Evolutionary conservation across 257 asterid genomes (phyloP).

Genomic region (Penstemon eatonii): DNA sequence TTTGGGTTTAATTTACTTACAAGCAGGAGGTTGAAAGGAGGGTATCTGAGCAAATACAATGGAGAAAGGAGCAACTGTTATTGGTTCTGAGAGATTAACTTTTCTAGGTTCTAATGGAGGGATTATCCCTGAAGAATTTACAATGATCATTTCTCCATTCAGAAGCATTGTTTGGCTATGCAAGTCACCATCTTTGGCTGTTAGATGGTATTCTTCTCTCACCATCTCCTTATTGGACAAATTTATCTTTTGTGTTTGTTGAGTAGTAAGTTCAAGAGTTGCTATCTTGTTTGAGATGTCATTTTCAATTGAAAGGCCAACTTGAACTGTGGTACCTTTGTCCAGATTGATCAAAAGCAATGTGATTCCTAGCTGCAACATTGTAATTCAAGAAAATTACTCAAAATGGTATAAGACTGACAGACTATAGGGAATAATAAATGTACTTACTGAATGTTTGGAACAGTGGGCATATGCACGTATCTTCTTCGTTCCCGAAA

Average conservation of each 20-base stretch:
- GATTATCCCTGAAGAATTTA: constrained; percentile 54
- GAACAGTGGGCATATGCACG: constrained; percentile 87
- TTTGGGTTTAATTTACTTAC: constrained; percentile 31
- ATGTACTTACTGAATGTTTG: constrained; percentile 56
- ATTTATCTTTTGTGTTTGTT: constrained; percentile 10
- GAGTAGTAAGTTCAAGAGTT: constrained; percentile 24
- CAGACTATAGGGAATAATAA: neutral
- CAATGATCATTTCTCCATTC: constrained; percentile 54
- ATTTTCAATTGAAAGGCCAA: constrained; percentile 41
- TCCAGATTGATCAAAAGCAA: constrained; percentile 79
- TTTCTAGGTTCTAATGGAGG: constrained; percentile 58
- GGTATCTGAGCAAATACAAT: constrained; percentile 70
- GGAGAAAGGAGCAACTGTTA: constrained; percentile 66
- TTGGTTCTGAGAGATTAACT: constrained; percentile 43
- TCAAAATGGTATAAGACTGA: neutral
- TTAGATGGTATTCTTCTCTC: constrained; percentile 79
- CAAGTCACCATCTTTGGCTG: constrained; percentile 64
- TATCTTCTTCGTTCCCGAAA: constrained; percentile 50
- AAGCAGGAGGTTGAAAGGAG: constrained; percentile 55
- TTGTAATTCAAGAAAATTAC: neutral
- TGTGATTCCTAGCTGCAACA: constrained; percentile 62
- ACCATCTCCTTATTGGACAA: constrained; percentile 14
- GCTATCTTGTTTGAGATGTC: constrained; percentile 33
- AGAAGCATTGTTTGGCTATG: constrained; percentile 78
- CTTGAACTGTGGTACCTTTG: constrained; percentile 45